Conservation (phyloP, 768 basidiomycete species). For the Brasilioporus rufonigricans region DNA sequence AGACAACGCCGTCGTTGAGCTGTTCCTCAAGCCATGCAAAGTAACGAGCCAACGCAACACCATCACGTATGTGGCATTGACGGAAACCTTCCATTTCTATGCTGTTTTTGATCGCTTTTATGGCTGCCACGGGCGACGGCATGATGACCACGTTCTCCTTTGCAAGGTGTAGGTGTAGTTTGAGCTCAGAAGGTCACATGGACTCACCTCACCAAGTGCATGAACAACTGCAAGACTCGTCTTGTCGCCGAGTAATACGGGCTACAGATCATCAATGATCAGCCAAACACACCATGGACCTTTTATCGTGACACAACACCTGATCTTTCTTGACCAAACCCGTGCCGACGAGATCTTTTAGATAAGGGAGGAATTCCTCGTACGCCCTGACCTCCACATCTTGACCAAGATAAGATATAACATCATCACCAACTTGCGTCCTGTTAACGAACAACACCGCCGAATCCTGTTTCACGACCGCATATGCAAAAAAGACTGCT, state of each 20-base stretch:
- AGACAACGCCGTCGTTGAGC: constrained; percentile 53
- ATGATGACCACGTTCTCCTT: constrained; percentile 59
- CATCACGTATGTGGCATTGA: constrained; percentile 85
- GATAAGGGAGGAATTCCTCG: constrained; percentile 58
- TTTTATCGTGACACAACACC: constrained; percentile 17
- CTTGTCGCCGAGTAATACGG: constrained; percentile 73
- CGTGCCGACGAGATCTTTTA: constrained; percentile 48
- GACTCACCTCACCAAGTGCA: constrained; percentile 65
- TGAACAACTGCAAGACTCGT: constrained; percentile 81
- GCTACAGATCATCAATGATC: constrained; percentile 37
- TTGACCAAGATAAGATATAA: constrained; percentile 47
- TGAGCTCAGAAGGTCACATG: not conserved
- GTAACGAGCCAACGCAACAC: constrained; percentile 82
- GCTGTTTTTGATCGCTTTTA: constrained; percentile 79
- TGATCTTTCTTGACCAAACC: constrained; percentile 34
- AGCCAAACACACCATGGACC: not conserved
- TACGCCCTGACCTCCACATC: constrained; percentile 72
- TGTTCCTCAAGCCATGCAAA: constrained; percentile 95
- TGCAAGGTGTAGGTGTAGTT: constrained; percentile 3
- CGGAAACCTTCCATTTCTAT: constrained; percentile 90
- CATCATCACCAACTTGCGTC: constrained; percentile 41
- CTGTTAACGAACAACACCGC: constrained; percentile 70
- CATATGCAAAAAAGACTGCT: constrained; percentile 89
- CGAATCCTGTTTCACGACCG: constrained; percentile 60
- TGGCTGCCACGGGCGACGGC: constrained; percentile 72